Percentiles rank a stretch among this genome's conserved stretches.
These are phyloP conservation scores for Fraxinus pennsylvanica DNA, from an alignment of 257 asterid genomes.

Conservation along the genomic window DNA sequence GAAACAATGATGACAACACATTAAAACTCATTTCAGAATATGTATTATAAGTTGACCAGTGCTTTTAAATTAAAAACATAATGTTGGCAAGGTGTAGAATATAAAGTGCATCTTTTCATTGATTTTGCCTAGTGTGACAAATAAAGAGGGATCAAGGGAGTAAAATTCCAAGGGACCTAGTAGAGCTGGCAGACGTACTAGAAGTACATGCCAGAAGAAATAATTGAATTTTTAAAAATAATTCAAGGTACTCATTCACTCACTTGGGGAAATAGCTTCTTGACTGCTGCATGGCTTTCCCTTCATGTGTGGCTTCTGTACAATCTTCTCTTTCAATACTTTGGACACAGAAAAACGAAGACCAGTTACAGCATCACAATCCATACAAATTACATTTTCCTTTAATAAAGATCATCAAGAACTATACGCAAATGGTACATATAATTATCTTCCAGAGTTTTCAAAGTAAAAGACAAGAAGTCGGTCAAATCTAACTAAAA, in stretches of 20 bases:
- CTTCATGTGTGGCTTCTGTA: conserved; percentile 36
- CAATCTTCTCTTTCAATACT: conserved; percentile 43
- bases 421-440: conserved; percentile 10
- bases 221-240: not conserved
- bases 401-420: conserved; percentile 8
- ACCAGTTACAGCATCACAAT: conserved; percentile 5
- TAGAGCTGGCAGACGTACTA: conserved; percentile 5
- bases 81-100: not conserved
- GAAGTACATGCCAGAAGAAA: conserved; percentile 8
- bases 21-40: not conserved
- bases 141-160: not conserved
- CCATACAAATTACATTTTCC: not conserved
- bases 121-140: not conserved
- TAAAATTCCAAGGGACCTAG: conserved; percentile 10
- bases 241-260: conserved; percentile 36
- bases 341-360: conserved; percentile 27
- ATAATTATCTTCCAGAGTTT: not conserved
- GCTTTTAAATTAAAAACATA: not conserved
- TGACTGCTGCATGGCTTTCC: conserved; percentile 29
- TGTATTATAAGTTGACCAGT: not conserved
- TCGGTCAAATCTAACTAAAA: conserved; percentile 14
- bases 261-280: conserved; percentile 62
- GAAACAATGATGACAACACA: not conserved
- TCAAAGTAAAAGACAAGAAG: conserved; percentile 10
- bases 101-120: not conserved